phyloP scores from a whole-genome alignment of 169 alveolate species.

The Plasmodium relictum region DNA sequence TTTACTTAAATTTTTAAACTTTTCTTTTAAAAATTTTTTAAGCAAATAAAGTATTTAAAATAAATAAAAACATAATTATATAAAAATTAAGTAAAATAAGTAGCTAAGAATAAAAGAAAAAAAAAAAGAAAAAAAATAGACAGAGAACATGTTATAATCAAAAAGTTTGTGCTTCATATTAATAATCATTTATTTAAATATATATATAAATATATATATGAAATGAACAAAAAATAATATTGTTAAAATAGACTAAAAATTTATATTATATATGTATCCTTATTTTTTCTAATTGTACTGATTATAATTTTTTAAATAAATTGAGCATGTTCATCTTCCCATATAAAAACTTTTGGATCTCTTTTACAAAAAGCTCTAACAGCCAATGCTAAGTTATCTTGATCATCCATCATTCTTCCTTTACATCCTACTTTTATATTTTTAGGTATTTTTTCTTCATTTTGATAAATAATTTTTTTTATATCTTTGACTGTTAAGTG shows the following conservation, averaged over 20 bases:
- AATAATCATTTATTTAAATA: background rate
- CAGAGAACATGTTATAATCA: no score
- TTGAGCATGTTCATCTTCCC: constrained; percentile 80
- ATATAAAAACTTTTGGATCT: constrained; percentile 88
- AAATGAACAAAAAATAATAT: background rate
- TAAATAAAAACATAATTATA: no score
- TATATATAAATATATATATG: background rate
- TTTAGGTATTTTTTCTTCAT: constrained; percentile 56
- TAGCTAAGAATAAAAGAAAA: no score
- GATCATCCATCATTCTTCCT: constrained; percentile 88
- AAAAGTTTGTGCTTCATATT: no score
- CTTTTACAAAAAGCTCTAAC: constrained; percentile 90
- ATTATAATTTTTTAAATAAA: constrained; percentile 8
- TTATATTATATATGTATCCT: background rate
- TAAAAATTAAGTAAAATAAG: no score
- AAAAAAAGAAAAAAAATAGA: no score
- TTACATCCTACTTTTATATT: constrained; percentile 87
- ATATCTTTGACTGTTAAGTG: constrained; percentile 85
- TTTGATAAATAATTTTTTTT: constrained; percentile 81
- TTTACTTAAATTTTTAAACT: no score
- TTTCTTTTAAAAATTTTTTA: no score
- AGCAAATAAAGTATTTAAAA: no score
- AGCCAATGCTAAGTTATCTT: constrained; percentile 90
- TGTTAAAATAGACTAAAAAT: no score
- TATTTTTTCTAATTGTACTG: background rate